phyloP scores from a whole-genome alignment of 768 basidiomycete genomes.

The Hirschioporus abietinus region DNA sequence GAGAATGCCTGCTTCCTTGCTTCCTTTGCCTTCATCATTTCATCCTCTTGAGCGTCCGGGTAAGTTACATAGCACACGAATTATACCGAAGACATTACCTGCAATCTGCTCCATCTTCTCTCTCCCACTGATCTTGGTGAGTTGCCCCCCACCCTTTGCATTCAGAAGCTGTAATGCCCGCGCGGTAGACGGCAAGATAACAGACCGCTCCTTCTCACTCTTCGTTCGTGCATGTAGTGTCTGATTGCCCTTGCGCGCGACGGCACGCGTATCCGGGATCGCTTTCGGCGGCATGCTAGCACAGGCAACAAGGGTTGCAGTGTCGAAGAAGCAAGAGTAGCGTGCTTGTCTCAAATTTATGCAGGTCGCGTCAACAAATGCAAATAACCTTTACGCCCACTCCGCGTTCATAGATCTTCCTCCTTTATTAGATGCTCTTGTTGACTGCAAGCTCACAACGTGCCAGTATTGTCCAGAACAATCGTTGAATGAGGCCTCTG shows the following conservation, averaged over 20 bases:
- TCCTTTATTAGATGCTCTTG: not conserved
- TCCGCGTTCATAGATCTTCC: not conserved
- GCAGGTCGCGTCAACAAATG: not conserved
- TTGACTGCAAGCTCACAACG: not conserved
- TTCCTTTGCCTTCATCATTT: conserved; percentile 5
- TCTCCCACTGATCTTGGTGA: conserved; percentile 60
- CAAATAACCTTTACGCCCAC: not conserved
- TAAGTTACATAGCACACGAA: not conserved
- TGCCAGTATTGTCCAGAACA: too few species aligned
- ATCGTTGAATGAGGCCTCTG: too few species aligned
- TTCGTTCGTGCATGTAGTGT: not conserved
- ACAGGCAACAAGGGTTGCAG: not conserved
- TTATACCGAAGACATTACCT: conserved; percentile 35
- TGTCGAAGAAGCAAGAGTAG: not conserved
- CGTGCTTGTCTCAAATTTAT: not conserved
- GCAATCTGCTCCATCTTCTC: conserved; percentile 79
- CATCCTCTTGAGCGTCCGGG: conserved; percentile 45
- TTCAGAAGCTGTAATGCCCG: conserved; percentile 27
- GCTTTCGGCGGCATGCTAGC: not conserved
- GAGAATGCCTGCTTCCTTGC: not conserved
- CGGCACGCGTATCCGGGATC: not conserved
- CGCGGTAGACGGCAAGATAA: not conserved
- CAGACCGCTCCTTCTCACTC: not conserved
- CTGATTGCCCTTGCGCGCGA: not conserved
- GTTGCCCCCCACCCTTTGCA: conserved; percentile 66